Evolutionary conservation across 176 grass and related monocot species (phyloP).

Genomic region (Tillandsia fasciculata): DNA sequence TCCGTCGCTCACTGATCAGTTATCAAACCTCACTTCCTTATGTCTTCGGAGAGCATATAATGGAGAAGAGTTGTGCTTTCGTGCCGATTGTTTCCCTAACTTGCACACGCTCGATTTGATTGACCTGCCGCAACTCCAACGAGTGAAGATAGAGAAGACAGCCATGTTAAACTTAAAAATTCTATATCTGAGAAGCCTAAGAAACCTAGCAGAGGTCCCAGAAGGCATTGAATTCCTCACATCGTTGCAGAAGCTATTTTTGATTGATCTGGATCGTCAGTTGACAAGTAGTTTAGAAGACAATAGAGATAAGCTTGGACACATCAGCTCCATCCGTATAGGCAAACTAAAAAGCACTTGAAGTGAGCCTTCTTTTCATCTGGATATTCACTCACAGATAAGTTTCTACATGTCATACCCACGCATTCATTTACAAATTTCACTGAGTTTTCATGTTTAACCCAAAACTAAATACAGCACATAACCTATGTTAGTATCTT

Average conservation of each 20-base stretch:
- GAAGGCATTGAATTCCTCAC: conserved; percentile 14
- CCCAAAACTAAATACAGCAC: too few species aligned
- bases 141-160: conserved; percentile 19
- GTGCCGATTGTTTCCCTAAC: conserved; percentile 20
- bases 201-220: conserved; percentile 12
- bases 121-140: conserved; percentile 7
- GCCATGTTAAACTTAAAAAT: conserved; percentile 9
- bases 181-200: not conserved
- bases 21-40: conserved; percentile 24
- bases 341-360: too few species aligned
- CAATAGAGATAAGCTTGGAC: too few species aligned
- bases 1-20: conserved; percentile 8
- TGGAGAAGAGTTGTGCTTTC: conserved; percentile 21
- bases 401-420: too few species aligned
- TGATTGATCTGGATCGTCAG: too few species aligned
- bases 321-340: too few species aligned
- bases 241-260: not conserved
- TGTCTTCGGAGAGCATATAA: conserved; percentile 9
- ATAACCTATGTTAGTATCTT: too few species aligned
- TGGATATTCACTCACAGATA: too few species aligned
- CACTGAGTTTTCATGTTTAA: too few species aligned
- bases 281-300: too few species aligned
- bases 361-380: too few species aligned
- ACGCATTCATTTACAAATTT: too few species aligned
- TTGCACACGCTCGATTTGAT: conserved; percentile 2